phyloP scores from a whole-genome alignment of 2,329 filamentous ascomycete species.

The Penicillium thymicola region DNA sequence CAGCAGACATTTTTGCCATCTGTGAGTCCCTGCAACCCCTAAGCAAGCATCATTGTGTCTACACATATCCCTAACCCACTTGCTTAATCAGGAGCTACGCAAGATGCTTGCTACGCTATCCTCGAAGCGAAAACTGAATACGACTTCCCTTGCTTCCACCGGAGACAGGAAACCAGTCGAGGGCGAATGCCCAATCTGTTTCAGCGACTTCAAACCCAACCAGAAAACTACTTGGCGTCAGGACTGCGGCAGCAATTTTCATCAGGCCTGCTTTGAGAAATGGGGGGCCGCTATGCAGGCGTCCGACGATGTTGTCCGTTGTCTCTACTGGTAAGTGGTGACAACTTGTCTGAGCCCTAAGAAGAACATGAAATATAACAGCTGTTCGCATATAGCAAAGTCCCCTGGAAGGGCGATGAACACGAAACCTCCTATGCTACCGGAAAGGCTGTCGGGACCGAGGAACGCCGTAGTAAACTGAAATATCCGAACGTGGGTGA shows the following conservation, averaged over 20 bases:
- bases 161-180: conserved; percentile 56
- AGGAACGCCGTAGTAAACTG: conserved; percentile 31
- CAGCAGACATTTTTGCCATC: neutral
- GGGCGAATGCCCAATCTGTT: conserved; percentile 63
- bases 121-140: conserved; percentile 44
- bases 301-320: conserved; percentile 32
- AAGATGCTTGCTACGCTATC: conserved; percentile 56
- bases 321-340: conserved; percentile 45
- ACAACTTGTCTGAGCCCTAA: neutral
- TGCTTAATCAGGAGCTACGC: conserved; percentile 47
- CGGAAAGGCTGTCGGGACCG: neutral
- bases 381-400: conserved; percentile 29
- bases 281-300: conserved; percentile 45
- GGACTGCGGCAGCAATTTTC: conserved; percentile 63
- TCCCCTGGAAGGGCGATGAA: neutral
- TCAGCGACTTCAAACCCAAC: conserved; percentile 51
- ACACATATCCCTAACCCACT: neutral
- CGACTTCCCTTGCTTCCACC: conserved; percentile 30
- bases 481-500: conserved; percentile 47
- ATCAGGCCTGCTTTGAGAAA: conserved; percentile 55
- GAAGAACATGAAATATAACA: neutral
- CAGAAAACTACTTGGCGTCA: conserved; percentile 57
- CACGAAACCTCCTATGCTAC: neutral
- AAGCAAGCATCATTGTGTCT: neutral
- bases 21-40: neutral